These are phyloP conservation scores for Wakefieldia striispora DNA, from an alignment of 768 basidiomycete genomes.

Conservation along the genomic window DNA sequence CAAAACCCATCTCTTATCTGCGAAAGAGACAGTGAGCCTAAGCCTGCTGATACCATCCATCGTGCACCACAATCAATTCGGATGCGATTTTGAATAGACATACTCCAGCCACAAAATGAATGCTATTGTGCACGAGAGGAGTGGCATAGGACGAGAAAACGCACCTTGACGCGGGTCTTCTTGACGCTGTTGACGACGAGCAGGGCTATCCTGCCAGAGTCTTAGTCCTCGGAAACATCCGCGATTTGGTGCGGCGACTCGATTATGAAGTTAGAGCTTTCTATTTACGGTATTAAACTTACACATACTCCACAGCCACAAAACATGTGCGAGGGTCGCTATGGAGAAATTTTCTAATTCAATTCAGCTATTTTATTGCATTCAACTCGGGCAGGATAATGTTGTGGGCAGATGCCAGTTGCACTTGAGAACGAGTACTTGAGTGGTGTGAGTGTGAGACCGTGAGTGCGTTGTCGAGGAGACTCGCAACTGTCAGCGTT, in stretches of 20 bases:
- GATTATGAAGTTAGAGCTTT: constrained; percentile 1
- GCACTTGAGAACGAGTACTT: too few species aligned
- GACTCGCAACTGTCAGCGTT: not conserved
- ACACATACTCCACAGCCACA: too few species aligned
- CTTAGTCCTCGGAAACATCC: constrained; percentile 25
- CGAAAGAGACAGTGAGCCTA: constrained; percentile 18
- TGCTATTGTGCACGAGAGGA: not conserved
- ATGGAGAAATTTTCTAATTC: too few species aligned
- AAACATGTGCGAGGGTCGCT: too few species aligned
- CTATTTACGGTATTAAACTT: too few species aligned
- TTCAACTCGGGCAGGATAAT: too few species aligned
- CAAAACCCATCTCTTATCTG: constrained; percentile 37
- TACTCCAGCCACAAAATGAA: not conserved
- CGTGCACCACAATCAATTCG: constrained; percentile 1
- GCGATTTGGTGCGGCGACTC: constrained; percentile 30
- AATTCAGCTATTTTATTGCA: too few species aligned
- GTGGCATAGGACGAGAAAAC: constrained; percentile 13
- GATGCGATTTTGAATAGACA: not conserved
- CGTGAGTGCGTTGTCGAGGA: too few species aligned
- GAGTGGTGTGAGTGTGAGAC: too few species aligned
- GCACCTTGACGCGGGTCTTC: constrained; percentile 33
- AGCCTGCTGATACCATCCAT: constrained; percentile 20
- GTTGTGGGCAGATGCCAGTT: too few species aligned
- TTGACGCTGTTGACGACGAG: constrained; percentile 29
- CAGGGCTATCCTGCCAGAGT: constrained; percentile 4